phyloP scores from a whole-genome alignment of 108 stramenopile species.

The Stephanodiscus triporus region DNA sequence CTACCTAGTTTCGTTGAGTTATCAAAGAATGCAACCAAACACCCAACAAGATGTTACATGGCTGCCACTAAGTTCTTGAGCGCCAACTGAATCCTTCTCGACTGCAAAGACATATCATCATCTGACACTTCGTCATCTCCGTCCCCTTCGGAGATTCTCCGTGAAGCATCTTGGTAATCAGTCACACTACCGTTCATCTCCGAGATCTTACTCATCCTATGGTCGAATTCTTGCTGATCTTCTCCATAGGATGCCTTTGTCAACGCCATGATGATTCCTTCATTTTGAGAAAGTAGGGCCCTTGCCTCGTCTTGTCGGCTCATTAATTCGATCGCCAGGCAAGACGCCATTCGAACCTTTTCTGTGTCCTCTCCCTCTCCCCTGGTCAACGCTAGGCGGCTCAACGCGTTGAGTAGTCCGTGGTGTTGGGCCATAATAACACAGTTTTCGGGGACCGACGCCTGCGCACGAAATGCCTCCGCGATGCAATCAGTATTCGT shows the following conservation, averaged over 20 bases:
- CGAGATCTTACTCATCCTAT: slow-evolving; percentile 22
- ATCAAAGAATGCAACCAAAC: background rate
- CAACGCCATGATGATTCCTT: slow-evolving; percentile 63
- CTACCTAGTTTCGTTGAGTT: background rate
- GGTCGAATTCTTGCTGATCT: slow-evolving; percentile 20
- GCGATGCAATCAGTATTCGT: slow-evolving; percentile 59
- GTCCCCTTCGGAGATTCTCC: slow-evolving; percentile 10
- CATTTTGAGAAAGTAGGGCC: slow-evolving; percentile 47
- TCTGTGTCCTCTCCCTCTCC: slow-evolving; percentile 47
- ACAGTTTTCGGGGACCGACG: slow-evolving; percentile 25
- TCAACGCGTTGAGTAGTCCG: slow-evolving; percentile 55
- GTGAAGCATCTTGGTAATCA: slow-evolving; percentile 4
- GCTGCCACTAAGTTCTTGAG: slow-evolving; percentile 57
- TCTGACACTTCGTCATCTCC: slow-evolving; percentile 11
- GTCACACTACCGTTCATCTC: slow-evolving; percentile 27
- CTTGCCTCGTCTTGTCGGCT: slow-evolving; percentile 50
- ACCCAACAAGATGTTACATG: slow-evolving; percentile 35
- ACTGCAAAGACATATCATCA: slow-evolving; percentile 41
- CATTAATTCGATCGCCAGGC: slow-evolving; percentile 55
- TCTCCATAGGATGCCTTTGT: slow-evolving; percentile 55
- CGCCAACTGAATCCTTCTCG: slow-evolving; percentile 48
- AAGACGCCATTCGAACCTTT: slow-evolving; percentile 43
- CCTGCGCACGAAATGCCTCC: slow-evolving; percentile 36
- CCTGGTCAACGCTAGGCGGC: slow-evolving; percentile 46
- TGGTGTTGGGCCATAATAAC: slow-evolving; percentile 54